Conservation (phyloP, 176 grass and related monocot genomes). For the Oryza glaberrima region DNA sequence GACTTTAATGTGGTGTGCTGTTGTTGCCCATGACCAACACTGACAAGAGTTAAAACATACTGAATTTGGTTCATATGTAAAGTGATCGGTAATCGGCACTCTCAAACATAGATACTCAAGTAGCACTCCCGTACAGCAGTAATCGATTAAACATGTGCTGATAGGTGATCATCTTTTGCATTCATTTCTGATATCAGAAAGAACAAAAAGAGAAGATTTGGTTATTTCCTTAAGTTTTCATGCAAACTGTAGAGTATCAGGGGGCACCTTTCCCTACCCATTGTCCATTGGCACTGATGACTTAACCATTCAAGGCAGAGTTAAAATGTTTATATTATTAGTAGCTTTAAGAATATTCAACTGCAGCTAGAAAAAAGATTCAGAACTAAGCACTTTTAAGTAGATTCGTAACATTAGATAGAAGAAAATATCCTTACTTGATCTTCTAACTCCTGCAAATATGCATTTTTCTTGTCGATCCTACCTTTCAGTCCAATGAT, state of each 20-base stretch:
- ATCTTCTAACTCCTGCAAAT: constrained; percentile 93
- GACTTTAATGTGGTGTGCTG: not conserved
- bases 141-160: not conserved
- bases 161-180: not conserved
- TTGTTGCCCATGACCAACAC: not conserved
- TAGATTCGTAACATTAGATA: not conserved
- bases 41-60: not conserved
- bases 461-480: constrained; percentile 87
- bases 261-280: not conserved
- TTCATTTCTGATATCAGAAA: not conserved
- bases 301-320: not conserved
- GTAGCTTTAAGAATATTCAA: constrained; percentile 7
- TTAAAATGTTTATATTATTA: not conserved
- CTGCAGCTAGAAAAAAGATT: constrained; percentile 16
- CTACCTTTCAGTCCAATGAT: constrained; percentile 63
- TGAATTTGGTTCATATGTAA: not conserved
- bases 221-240: not conserved
- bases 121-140: not conserved
- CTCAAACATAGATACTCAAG: not conserved
- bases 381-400: constrained; percentile 9
- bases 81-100: not conserved
- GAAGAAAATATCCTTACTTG: constrained; percentile 67
- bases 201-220: not conserved
- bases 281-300: not conserved
- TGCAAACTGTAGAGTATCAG: not conserved